Conservation (phyloP, 2,329 filamentous ascomycete species). For the Aspergillus costaricaensis region DNA sequence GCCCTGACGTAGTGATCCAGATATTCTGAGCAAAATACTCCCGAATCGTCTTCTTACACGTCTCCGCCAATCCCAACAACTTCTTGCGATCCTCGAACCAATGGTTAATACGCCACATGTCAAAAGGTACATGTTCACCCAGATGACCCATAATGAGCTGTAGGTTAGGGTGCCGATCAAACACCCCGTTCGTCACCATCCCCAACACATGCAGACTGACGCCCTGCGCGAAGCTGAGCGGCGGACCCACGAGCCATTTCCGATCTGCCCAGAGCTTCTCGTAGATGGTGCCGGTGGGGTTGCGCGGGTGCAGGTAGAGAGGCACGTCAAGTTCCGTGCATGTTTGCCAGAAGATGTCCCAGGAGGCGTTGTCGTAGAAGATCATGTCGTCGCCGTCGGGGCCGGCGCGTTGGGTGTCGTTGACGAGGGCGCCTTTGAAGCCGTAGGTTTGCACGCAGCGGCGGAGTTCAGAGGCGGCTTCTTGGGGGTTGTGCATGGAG, state of each 20-base stretch:
- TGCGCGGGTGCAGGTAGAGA: constrained; percentile 64
- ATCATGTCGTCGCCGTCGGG: constrained; percentile 61
- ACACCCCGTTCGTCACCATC: constrained; percentile 54
- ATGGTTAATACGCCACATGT: constrained; percentile 52
- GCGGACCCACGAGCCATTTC: constrained; percentile 62
- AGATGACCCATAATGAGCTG: constrained; percentile 53
- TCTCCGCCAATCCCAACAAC: constrained; percentile 36
- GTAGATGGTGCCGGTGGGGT: constrained; percentile 58
- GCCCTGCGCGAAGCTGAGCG: constrained; percentile 60
- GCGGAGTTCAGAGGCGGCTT: constrained; percentile 43
- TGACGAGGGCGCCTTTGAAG: constrained; percentile 65
- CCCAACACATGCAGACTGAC: constrained; percentile 60
- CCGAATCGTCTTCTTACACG: constrained; percentile 49
- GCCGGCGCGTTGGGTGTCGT: constrained; percentile 63
- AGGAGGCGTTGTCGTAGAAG: constrained; percentile 65
- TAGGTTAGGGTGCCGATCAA: constrained; percentile 51
- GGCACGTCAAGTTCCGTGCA: constrained; percentile 63
- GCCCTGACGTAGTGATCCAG: constrained; percentile 46
- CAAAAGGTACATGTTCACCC: constrained; percentile 54
- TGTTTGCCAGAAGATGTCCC: constrained; percentile 61
- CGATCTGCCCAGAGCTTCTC: constrained; percentile 62
- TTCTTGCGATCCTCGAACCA: constrained; percentile 46
- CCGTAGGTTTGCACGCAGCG: constrained; percentile 58
- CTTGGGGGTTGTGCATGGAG: constrained; percentile 45
- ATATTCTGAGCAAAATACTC: constrained; percentile 46